A percentile compares a stretch with the other conserved stretches of the same genome.
These are phyloP conservation scores for Medicago arabica DNA, from an alignment of 306 rosid genomes.

Conservation along the genomic window DNA sequence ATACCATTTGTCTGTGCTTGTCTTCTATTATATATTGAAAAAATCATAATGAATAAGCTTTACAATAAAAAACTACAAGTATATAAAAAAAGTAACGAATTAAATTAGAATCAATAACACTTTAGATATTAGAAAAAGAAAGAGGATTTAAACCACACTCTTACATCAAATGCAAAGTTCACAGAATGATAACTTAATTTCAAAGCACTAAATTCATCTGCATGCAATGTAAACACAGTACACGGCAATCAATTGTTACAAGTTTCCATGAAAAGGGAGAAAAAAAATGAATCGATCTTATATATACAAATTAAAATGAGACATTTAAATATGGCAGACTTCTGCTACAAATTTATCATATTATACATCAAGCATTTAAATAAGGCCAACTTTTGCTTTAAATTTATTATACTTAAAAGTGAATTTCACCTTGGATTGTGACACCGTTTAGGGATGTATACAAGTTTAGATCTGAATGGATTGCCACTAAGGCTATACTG, in stretches of 20 bases:
- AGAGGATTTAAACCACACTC: neutral
- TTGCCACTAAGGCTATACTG: constrained; percentile 35
- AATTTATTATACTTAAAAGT: constrained; percentile 20
- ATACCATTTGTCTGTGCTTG: too few relatives aligned
- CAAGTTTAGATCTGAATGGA: constrained; percentile 16
- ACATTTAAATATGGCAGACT: neutral
- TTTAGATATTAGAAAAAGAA: too few relatives aligned
- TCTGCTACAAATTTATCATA: constrained; percentile 8
- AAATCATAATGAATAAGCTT: too few relatives aligned
- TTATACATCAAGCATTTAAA: neutral
- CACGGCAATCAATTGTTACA: neutral
- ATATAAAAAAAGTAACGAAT: too few relatives aligned
- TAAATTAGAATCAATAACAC: too few relatives aligned
- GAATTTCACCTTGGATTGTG: constrained; percentile 27
- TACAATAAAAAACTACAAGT: too few relatives aligned
- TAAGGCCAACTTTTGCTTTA: neutral
- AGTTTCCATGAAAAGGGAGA: neutral
- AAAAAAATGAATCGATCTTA: neutral
- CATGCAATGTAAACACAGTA: neutral
- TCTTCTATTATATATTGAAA: too few relatives aligned
- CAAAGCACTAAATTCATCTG: neutral
- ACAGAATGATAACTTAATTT: neutral
- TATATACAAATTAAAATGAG: neutral
- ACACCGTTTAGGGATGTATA: constrained; percentile 11
- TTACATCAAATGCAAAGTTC: neutral